Percentiles rank a stretch among this genome's conserved stretches.
Conservation (phyloP, 306 rosid genomes). For the Sicyos baderoa region DNA sequence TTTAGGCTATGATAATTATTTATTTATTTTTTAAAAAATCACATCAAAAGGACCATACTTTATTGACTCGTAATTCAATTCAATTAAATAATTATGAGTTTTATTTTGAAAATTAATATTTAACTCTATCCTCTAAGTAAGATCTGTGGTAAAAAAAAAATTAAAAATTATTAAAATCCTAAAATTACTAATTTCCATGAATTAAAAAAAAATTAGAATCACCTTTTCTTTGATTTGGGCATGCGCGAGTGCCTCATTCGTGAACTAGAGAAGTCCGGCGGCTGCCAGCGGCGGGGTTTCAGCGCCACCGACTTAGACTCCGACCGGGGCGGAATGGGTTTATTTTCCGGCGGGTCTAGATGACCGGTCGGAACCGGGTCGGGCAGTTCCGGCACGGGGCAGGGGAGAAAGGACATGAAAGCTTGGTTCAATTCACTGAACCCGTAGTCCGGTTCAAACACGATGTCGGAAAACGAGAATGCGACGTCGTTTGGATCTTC, state of each 20-base stretch:
- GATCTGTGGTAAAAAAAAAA: no score
- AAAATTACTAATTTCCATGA: no score
- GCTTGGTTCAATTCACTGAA: constrained; percentile 42
- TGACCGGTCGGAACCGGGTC: not conserved
- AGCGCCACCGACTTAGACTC: not conserved
- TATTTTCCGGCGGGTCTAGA: not conserved
- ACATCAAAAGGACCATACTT: no score
- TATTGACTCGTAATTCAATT: no score
- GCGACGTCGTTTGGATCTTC: constrained; percentile 24
- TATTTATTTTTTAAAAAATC: no score
- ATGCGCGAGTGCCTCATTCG: not conserved
- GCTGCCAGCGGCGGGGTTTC: not conserved
- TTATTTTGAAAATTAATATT: no score
- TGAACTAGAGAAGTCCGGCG: not conserved
- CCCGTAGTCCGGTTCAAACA: constrained; percentile 27
- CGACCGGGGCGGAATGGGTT: not conserved
- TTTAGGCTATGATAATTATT: no score
- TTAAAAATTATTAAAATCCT: no score
- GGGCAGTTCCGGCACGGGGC: not conserved
- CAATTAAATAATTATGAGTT: no score
- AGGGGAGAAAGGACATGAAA: constrained; percentile 23
- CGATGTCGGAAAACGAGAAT: constrained; percentile 35
- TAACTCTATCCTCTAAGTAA: no score
- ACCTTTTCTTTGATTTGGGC: constrained; percentile 16
- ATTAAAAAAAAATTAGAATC: no score